phyloP scores from a whole-genome alignment of 108 stramenopile species.

The Skeletonema potamos region DNA sequence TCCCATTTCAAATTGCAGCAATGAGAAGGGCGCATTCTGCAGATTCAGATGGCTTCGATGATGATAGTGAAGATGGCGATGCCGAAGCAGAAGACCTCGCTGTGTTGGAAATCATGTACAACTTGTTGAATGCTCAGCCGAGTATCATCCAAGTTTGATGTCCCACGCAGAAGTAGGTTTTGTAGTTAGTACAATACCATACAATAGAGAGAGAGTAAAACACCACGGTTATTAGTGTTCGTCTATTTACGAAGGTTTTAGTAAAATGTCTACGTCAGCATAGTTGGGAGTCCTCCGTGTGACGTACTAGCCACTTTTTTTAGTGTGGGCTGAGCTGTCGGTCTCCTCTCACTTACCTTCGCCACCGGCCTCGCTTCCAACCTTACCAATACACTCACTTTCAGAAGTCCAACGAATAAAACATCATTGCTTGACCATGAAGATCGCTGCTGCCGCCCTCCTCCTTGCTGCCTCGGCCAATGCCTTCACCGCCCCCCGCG shows the following conservation, averaged over 20 bases:
- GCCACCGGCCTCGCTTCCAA: too few relatives aligned
- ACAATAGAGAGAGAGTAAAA: too few relatives aligned
- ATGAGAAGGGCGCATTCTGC: conserved; percentile 7
- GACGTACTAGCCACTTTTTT: background rate
- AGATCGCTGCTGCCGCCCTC: conserved; percentile 34
- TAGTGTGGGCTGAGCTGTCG: too few relatives aligned
- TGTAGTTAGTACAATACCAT: too few relatives aligned
- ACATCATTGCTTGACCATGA: conserved; percentile 13
- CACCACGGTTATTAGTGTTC: too few relatives aligned
- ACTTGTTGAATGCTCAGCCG: conserved; percentile 37
- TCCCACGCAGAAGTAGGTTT: too few relatives aligned
- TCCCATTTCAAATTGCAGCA: conserved; percentile 66
- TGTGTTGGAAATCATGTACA: conserved; percentile 30
- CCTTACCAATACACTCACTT: background rate
- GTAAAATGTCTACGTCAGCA: too few relatives aligned
- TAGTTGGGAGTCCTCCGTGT: background rate
- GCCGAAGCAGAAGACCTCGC: conserved; percentile 14
- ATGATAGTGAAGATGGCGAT: background rate
- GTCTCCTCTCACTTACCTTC: too few relatives aligned
- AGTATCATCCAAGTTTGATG: conserved; percentile 16
- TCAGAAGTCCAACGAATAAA: background rate
- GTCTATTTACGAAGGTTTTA: too few relatives aligned
- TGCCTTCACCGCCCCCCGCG: conserved; percentile 32
- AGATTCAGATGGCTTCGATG: background rate
- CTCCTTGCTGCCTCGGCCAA: conserved; percentile 28